These are phyloP conservation scores for Sporothrix dimorphospora DNA, from an alignment of 2,329 filamentous ascomycete genomes.

Conservation along the genomic window DNA sequence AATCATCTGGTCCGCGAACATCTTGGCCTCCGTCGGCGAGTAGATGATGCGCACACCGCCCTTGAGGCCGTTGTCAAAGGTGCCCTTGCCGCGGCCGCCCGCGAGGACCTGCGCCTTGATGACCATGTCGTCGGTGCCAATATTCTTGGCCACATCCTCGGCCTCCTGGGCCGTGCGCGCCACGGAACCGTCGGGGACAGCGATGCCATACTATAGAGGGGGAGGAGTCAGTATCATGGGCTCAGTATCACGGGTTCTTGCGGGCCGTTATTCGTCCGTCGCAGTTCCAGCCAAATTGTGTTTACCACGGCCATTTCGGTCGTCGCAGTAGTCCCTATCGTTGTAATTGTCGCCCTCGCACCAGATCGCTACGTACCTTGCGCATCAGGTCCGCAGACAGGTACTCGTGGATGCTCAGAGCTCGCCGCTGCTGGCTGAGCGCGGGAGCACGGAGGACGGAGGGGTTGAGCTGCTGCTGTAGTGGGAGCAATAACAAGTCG, in stretches of 20 bases:
- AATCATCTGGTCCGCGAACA: slow-evolving; percentile 99
- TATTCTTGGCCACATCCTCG: slow-evolving; percentile 85
- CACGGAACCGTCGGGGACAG: slow-evolving; percentile 86
- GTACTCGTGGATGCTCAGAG: slow-evolving; percentile 97
- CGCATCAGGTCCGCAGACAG: slow-evolving; percentile 89
- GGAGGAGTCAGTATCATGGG: background rate
- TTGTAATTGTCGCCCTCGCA: background rate
- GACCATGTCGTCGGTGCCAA: slow-evolving; percentile 95
- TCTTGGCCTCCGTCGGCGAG: slow-evolving; percentile 93
- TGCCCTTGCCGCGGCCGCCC: slow-evolving; percentile 95
- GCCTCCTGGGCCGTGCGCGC: slow-evolving; percentile 84
- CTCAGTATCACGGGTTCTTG: background rate
- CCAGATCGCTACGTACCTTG: slow-evolving; percentile 53
- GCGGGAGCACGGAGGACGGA: slow-evolving; percentile 61
- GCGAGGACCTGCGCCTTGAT: slow-evolving; percentile 99
- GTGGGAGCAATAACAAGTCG: background rate
- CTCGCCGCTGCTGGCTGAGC: slow-evolving; percentile 74
- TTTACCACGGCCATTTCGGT: background rate
- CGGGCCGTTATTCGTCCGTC: background rate
- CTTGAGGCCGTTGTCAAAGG: slow-evolving; percentile 98
- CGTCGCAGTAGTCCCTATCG: background rate
- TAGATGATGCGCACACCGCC: slow-evolving; percentile 98
- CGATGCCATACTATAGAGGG: slow-evolving; percentile 78
- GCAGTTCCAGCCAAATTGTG: background rate
- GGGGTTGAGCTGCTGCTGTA: slow-evolving; percentile 48